Base-by-base conservation (phyloP, 805 yeast species). In the Suhomyces xylopsoci region DNA sequence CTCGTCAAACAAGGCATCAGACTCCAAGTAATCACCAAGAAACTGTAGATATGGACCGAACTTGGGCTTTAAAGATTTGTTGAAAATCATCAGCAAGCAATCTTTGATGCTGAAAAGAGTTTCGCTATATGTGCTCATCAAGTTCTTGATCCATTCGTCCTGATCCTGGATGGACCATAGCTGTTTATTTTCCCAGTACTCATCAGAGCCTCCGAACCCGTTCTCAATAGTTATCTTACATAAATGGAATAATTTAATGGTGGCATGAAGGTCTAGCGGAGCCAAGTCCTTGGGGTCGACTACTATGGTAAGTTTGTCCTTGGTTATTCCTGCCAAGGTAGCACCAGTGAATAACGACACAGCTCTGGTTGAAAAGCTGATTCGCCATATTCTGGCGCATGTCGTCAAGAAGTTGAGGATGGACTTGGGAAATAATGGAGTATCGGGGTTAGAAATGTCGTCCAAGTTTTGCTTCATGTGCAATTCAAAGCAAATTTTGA, bases 371-470 rank as follows among this genome's bases (percentile, higher is more conserved):
- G 82, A 70, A 6, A 64, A 65, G 53, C 77, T 79, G 4, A 86
- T 64, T 52, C 87, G 70, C 94, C 94, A 88, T 50, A 80, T 71
- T 41, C 70, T 74, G 6, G 81, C 70, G 50, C 81, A 79, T 14
- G 73, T 64, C 1, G 62, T 65, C 3, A 86, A 59, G 10, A 86
- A 63, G 45, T 71, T 74, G 7, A 67, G 63, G 0, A 81, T 70
- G 15, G 73, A 63, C 54, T 79, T 80, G 1, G 83, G 58, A 5
- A 73, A 53, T 22, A 69, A 54, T 10, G 67, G 64, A 10, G 55
- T 57, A 8, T 60, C 67, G 1, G 61, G 46, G 15, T 51, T 54
- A 19, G 49, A 20, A 22, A 50, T 26, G 15, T 50, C 43, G 22
- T 43, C 47, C 7, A 47, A 15, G 38, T 42, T 34, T 51, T 55